Percentiles rank a stretch among this genome's conserved stretches.
Conservation (phyloP, 2,329 filamentous ascomycete species). For the Tolypocladium album region DNA sequence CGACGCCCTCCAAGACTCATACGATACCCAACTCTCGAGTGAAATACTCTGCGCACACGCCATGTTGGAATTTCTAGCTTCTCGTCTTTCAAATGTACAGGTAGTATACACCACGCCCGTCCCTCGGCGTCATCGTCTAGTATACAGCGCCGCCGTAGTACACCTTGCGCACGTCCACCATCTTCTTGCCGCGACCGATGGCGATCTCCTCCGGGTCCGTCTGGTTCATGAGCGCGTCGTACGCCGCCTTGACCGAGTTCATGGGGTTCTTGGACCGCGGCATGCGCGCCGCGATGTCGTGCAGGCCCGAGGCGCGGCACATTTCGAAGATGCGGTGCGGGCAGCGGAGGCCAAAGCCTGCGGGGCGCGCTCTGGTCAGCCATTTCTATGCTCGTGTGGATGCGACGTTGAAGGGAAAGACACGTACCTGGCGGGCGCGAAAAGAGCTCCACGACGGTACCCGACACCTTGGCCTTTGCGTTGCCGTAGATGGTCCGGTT, state of each 20-base stretch:
- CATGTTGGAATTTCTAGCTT: not conserved
- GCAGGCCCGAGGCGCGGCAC: slow-evolving; percentile 75
- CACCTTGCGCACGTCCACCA: slow-evolving; percentile 92
- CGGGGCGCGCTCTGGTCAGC: not conserved
- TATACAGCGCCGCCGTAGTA: slow-evolving; percentile 69
- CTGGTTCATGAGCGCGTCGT: slow-evolving; percentile 73
- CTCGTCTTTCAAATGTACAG: not conserved
- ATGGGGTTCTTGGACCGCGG: slow-evolving; percentile 86
- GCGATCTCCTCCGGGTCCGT: slow-evolving; percentile 83
- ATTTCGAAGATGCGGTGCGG: slow-evolving; percentile 92
- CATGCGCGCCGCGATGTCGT: slow-evolving; percentile 75
- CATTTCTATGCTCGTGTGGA: not conserved
- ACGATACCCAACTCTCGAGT: not conserved
- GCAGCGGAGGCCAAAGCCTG: slow-evolving; percentile 89
- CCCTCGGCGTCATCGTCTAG: not conserved
- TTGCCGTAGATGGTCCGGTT: slow-evolving; percentile 84
- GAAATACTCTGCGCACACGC: not conserved
- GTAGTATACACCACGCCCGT: not conserved
- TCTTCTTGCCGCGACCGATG: slow-evolving; percentile 79
- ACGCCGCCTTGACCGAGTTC: slow-evolving; percentile 93
- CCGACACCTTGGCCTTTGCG: slow-evolving; percentile 74
- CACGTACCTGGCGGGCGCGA: slow-evolving; percentile 74
- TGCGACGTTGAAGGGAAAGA: slow-evolving; percentile 4
- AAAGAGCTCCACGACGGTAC: slow-evolving; percentile 73
- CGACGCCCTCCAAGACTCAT: not conserved